phyloP scores from a whole-genome alignment of 495 filamentous ascomycete species.

The Aspergillus bertholletiae region DNA sequence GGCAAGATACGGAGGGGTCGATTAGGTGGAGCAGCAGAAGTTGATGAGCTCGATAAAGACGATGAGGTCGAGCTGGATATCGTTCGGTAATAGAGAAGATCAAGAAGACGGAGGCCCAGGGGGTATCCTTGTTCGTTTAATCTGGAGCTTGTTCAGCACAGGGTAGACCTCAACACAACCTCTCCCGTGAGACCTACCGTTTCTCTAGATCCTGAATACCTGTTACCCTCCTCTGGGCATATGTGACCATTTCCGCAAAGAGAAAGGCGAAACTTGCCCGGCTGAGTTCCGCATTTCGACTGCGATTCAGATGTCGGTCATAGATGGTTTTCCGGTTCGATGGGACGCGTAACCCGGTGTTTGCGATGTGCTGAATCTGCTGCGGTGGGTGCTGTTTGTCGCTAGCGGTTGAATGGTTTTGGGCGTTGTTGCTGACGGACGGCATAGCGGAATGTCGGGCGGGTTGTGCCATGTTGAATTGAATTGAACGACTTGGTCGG shows the following conservation, averaged over 20 bases:
- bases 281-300: slow-evolving; percentile 79
- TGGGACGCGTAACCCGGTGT: slow-evolving; percentile 82
- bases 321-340: slow-evolving; percentile 97
- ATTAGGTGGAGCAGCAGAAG: slow-evolving; percentile 59
- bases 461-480: slow-evolving; percentile 30
- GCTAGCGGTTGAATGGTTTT: slow-evolving; percentile 18
- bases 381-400: slow-evolving; percentile 33
- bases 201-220: slow-evolving; percentile 92
- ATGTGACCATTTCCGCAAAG: slow-evolving; percentile 94
- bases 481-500: neutral
- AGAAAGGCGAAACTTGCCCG: slow-evolving; percentile 92
- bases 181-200: slow-evolving; percentile 52
- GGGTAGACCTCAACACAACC: neutral
- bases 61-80: slow-evolving; percentile 64
- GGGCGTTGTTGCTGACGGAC: slow-evolving; percentile 30
- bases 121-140: slow-evolving; percentile 94
- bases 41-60: slow-evolving; percentile 76
- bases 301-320: slow-evolving; percentile 88
- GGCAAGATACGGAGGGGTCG: slow-evolving; percentile 85
- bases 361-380: slow-evolving; percentile 26
- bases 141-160: slow-evolving; percentile 36
- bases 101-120: slow-evolving; percentile 88
- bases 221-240: slow-evolving; percentile 85
- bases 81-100: slow-evolving; percentile 76
- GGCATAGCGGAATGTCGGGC: slow-evolving; percentile 36